Evolutionary conservation across 1,139 yeast genomes (phyloP).

Genomic region (Saccharomycopsis hybrid): DNA sequence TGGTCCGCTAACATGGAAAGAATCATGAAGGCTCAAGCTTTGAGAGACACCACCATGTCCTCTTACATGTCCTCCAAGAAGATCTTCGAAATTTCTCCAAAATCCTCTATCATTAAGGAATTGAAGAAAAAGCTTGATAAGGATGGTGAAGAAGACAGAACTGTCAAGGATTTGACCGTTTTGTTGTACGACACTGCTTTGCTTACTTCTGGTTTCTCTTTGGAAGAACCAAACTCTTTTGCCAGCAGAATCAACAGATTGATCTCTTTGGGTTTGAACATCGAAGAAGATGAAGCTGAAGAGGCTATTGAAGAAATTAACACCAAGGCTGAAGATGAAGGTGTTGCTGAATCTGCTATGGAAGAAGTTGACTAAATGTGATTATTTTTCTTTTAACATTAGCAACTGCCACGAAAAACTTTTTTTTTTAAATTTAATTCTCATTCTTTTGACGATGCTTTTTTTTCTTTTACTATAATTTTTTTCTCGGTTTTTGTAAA

Average conservation of each 20-base stretch:
- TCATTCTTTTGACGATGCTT: too few species aligned
- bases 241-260: slow-evolving; percentile 98
- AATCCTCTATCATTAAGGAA: slow-evolving; percentile 90
- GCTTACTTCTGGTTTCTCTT: slow-evolving; percentile 96
- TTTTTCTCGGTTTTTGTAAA: too few species aligned
- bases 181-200: slow-evolving; percentile 96
- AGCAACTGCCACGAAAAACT: too few species aligned
- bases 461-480: too few species aligned
- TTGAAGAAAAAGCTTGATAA: slow-evolving; percentile 94
- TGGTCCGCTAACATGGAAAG: slow-evolving; percentile 99
- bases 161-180: slow-evolving; percentile 96
- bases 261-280: slow-evolving; percentile 95
- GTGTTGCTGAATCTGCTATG: slow-evolving; percentile 89
- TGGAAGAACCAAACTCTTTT: slow-evolving; percentile 96
- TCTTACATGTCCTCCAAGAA: slow-evolving; percentile 99
- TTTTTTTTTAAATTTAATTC: too few species aligned
- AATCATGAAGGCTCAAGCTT: slow-evolving; percentile 99
- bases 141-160: slow-evolving; percentile 96
- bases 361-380: slow-evolving; percentile 88
- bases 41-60: slow-evolving; percentile 98
- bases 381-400: background rate
- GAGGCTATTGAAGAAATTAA: slow-evolving; percentile 39
- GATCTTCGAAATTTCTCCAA: slow-evolving; percentile 98
- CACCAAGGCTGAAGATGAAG: slow-evolving; percentile 50
- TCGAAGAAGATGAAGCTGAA: slow-evolving; percentile 78